Percentiles rank a stretch among this genome's conserved stretches.
Conservation (phyloP, 768 basidiomycete genomes). For the Calvatia gigantea region DNA sequence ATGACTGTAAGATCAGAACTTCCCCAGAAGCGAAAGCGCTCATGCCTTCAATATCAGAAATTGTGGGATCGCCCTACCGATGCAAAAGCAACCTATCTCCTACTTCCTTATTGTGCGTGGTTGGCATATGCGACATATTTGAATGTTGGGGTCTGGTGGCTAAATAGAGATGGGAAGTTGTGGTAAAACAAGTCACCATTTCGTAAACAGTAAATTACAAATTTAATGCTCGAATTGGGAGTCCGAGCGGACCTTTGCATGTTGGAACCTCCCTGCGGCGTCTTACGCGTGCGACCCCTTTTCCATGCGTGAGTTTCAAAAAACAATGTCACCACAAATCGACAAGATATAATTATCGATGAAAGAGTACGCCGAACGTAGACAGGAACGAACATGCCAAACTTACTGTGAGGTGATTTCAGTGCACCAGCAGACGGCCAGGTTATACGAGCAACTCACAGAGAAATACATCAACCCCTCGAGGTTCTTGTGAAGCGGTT, state of each 20-base stretch:
- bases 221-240: too few relatives aligned
- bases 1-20: conserved; percentile 48
- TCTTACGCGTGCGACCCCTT: too few relatives aligned
- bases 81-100: conserved; percentile 49
- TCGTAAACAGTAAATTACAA: too few relatives aligned
- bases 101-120: conserved; percentile 68
- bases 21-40: background rate
- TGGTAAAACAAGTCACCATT: background rate
- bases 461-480: conserved; percentile 37
- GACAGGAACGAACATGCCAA: too few relatives aligned
- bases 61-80: conserved; percentile 44
- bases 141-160: conserved; percentile 61
- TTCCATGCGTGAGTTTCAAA: too few relatives aligned
- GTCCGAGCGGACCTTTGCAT: too few relatives aligned
- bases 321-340: too few relatives aligned
- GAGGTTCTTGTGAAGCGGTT: conserved; percentile 33
- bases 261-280: too few relatives aligned
- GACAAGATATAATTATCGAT: background rate
- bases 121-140: conserved; percentile 64
- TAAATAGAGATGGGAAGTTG: conserved; percentile 32
- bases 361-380: background rate
- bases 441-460: conserved; percentile 21
- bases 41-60: conserved; percentile 29
- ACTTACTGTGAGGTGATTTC: background rate
- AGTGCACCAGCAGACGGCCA: background rate